phyloP scores from a whole-genome alignment of 2,329 filamentous ascomycete species.

The Fusarium gaditjirri region DNA sequence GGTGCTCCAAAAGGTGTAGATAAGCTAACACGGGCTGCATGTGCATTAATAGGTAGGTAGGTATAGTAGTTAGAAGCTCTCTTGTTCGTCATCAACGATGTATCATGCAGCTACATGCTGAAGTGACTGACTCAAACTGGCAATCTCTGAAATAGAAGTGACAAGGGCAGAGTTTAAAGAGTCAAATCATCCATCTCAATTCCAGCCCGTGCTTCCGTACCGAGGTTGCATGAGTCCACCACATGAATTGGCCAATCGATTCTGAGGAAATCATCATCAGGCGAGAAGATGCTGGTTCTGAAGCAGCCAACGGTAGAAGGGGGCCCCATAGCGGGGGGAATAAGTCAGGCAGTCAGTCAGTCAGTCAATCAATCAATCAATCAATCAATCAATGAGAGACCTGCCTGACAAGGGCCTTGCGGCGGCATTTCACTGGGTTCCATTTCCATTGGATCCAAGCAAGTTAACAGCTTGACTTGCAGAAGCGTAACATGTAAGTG shows the following conservation, averaged over 20 bases:
- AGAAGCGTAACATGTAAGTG: not conserved
- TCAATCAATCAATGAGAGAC: not conserved
- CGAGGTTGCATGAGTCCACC: constrained; percentile 30
- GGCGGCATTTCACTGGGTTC: constrained; percentile 19
- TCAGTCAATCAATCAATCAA: not conserved
- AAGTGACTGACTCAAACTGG: not conserved
- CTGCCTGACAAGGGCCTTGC: constrained; percentile 7
- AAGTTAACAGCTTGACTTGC: not conserved
- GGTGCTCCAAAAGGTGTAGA: constrained; percentile 4
- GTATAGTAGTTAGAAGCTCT: not conserved
- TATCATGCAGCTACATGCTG: not conserved
- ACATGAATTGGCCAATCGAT: constrained; percentile 36
- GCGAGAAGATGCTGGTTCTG: constrained; percentile 6
- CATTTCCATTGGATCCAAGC: not conserved
- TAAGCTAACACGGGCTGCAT: not conserved
- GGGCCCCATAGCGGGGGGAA: constrained; percentile 18
- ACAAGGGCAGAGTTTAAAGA: constrained; percentile 19
- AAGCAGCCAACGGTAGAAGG: not conserved
- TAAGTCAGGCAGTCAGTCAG: not conserved
- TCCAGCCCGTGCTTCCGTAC: constrained; percentile 17
- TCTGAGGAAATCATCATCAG: constrained; percentile 29
- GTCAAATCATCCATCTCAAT: constrained; percentile 19
- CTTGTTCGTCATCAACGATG: not conserved
- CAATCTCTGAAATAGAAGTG: constrained; percentile 8
- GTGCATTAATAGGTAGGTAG: too few relatives aligned